These are phyloP conservation scores for Teratosphaeria zuluensis DNA, from an alignment of 2,329 filamentous ascomycete species.

Conservation along the genomic window DNA sequence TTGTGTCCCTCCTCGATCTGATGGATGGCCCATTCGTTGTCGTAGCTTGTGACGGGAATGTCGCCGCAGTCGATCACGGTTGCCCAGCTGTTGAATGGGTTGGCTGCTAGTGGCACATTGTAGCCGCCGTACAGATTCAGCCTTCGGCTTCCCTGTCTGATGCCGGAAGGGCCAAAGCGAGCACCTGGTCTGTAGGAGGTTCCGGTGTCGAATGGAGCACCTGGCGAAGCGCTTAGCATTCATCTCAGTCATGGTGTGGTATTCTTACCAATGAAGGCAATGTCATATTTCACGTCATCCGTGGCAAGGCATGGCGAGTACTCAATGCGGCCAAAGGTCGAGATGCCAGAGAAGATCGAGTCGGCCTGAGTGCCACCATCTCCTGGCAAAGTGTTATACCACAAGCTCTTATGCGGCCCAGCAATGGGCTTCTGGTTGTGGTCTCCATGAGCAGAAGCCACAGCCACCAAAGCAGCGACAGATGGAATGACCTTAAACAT, in stretches of 20 bases:
- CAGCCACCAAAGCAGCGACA: constrained; percentile 31
- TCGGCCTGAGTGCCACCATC: constrained; percentile 79
- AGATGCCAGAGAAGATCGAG: constrained; percentile 80
- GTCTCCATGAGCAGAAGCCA: constrained; percentile 49
- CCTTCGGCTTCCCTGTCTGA: constrained; percentile 74
- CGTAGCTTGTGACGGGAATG: constrained; percentile 47
- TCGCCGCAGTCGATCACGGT: constrained; percentile 67
- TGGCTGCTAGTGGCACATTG: constrained; percentile 69
- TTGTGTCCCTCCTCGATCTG: constrained; percentile 84
- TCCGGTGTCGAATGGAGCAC: constrained; percentile 70
- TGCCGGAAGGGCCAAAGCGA: constrained; percentile 74
- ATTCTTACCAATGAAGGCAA: constrained; percentile 62
- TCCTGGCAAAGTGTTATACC: constrained; percentile 75
- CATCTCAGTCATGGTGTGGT: background rate
- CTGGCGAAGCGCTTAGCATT: background rate
- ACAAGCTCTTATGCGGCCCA: constrained; percentile 64
- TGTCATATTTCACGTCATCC: constrained; percentile 64
- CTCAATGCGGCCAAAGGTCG: constrained; percentile 69
- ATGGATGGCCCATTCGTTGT: constrained; percentile 70
- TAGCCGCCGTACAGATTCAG: constrained; percentile 84
- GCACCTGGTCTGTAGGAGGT: constrained; percentile 78
- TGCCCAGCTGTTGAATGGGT: constrained; percentile 74
- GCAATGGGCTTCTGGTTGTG: constrained; percentile 48
- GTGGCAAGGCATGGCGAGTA: constrained; percentile 69
- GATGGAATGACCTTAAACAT: constrained; percentile 16